Evolutionary conservation across 2,329 filamentous ascomycete genomes (phyloP), one percentile per base, ranked within the genome.

Genomic region (Proliferodiscus dingleyae): DNA sequence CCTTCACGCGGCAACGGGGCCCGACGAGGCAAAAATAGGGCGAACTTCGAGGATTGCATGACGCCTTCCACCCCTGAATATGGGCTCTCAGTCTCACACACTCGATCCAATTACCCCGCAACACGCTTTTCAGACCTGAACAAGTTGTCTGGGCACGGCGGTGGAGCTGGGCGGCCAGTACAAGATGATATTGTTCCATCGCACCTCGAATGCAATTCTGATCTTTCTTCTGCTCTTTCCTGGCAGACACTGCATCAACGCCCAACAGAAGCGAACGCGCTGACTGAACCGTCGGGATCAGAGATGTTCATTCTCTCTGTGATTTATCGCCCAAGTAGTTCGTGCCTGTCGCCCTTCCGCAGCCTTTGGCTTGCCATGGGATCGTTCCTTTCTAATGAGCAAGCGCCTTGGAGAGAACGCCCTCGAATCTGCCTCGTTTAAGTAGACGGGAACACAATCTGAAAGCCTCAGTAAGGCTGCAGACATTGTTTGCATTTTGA

Each of bases 381-480:
- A 11, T 37, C 9, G 18, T 22, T 22, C 10, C 34, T 13, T 22
- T 37, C 19, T 9, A n/a, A 10, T 19, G 19, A 37, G 19, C 4
- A 11, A 5, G 34, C 15, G n/a, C 6, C 6, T 6, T 3, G 34
- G 34, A n/a, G 19, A 37, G 22, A 37, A 37, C 4, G 34, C 34
- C 34, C 18, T 23, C 7, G 3, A 22, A 22, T 21, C 15, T 37
- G 34, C 34, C 34, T 37, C 16, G 33, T 19, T 10, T 37, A 21
- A 8, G n/a, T 8, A 19, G 22, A 11, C 34, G 11, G 34, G 16
- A 37, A 21, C 9, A 21, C 9, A 5, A 18, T 22, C 34, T 9
- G 41, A 10, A 29, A 22, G 46, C 46, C 46, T 24, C 28, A 44
- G 29, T 11, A 32, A 44, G 41, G 46, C 46, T 41, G 24, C 36